Evolutionary conservation across 2,329 filamentous ascomycete species (phyloP), one percentile per base, ranked within the genome.

Genomic region (Ceratocystis albifundus): DNA sequence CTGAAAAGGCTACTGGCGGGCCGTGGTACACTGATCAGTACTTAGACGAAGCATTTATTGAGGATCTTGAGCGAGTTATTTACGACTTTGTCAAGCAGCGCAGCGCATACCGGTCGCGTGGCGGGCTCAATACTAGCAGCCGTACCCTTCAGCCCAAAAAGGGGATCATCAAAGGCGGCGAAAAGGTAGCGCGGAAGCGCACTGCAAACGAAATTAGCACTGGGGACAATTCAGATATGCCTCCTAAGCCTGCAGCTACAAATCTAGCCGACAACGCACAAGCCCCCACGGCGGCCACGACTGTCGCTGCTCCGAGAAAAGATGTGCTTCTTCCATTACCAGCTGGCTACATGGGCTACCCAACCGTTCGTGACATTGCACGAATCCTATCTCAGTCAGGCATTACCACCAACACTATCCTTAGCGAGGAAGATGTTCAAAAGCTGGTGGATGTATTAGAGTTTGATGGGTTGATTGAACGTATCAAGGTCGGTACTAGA

Each of bases 21-120:
- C 88, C 90, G 7, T 99, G 93, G 90, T 96, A 94, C 75, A 92
- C 89, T 6, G 91, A 96, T 69, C 89, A 90, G 64, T 88, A 92
- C 70, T 82, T 97, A 12, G 94, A 99, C 75, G 87, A 89, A 70
- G 88, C 88, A 67, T 90, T 99, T 74, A 92, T 97, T 71, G 85
- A 89, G 66, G 84, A 85, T 53, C 80, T 96, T 62, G 84, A 88
- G 68, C 81, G 83, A 22, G 82, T 88, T 68, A 83, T 96, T 64
- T 88, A 90, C 71, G 84, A 87, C 70, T 86, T 85, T 69, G 84
- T 96, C 69, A 86, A 87, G 71, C 79, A 79, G 10, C 80, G 85
- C 72, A 93, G 88, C 72, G 91, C 89, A 76, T 86, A 87, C 71
- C 80, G 82, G 55, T 78, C 76, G 71, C 74, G 75, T 2, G 73